These are phyloP conservation scores for Stereum hirsutum DNA, from an alignment of 1,284 basidiomycete genomes.

Conservation along the genomic window DNA sequence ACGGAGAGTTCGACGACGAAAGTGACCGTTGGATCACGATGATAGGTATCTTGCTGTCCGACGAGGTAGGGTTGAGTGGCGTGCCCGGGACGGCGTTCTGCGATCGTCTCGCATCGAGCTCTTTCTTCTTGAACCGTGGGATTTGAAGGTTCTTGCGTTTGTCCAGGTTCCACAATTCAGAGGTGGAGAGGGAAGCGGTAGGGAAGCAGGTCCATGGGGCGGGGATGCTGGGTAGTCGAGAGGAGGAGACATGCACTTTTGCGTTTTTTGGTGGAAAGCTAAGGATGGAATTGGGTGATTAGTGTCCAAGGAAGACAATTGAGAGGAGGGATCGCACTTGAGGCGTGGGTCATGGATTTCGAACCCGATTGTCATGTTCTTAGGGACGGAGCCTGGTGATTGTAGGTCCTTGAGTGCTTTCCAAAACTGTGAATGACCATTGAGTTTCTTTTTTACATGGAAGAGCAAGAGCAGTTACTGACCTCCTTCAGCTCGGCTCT, in stretches of 20 bases:
- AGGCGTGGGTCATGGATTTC: constrained; percentile 76
- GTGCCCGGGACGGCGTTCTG: constrained; percentile 75
- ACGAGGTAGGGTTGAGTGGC: constrained; percentile 46
- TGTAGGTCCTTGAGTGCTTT: constrained; percentile 47
- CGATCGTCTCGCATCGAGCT: constrained; percentile 72
- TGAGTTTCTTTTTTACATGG: background rate
- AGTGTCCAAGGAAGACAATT: background rate
- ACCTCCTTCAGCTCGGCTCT: constrained; percentile 58
- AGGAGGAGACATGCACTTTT: constrained; percentile 24
- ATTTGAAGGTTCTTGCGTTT: constrained; percentile 41
- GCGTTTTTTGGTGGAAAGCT: constrained; percentile 80
- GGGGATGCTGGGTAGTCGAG: constrained; percentile 14
- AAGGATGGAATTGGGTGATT: background rate
- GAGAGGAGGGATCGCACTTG: constrained; percentile 32
- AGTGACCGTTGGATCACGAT: constrained; percentile 76
- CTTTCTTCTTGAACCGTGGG: constrained; percentile 73
- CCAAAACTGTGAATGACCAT: constrained; percentile 53
- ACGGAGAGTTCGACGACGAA: constrained; percentile 17
- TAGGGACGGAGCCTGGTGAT: constrained; percentile 55
- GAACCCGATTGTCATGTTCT: constrained; percentile 70
- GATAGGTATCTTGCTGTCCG: constrained; percentile 78
- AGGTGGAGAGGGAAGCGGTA: constrained; percentile 46
- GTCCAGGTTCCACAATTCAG: constrained; percentile 64
- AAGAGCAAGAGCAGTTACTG: background rate
- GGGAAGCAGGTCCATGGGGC: constrained; percentile 38